These are phyloP conservation scores for Curvularia hawaiiensis DNA, from an alignment of 2,329 filamentous ascomycete species.

Conservation along the genomic window DNA sequence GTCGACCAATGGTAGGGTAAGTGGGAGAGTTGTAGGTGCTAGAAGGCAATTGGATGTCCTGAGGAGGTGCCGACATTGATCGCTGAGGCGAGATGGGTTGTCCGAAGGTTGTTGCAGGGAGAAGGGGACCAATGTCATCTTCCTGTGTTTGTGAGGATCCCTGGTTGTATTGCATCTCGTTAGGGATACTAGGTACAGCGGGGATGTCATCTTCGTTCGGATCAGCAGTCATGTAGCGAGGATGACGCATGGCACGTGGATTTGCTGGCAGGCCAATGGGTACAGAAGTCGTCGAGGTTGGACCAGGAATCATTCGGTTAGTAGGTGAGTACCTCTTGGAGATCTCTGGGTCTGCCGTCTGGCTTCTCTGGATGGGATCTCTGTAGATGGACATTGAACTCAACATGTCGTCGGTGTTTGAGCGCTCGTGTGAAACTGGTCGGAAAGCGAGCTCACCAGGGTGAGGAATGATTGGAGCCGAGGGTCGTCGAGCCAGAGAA, in stretches of 20 bases:
- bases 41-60: constrained; percentile 43
- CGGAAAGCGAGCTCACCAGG: constrained; percentile 60
- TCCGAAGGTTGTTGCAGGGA: constrained; percentile 55
- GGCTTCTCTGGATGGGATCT: constrained; percentile 59
- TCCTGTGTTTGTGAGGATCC: constrained; percentile 36
- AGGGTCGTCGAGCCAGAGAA: constrained; percentile 76
- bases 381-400: constrained; percentile 43
- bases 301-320: constrained; percentile 38
- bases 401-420: constrained; percentile 50
- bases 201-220: constrained; percentile 57
- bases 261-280: constrained; percentile 85
- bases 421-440: constrained; percentile 41
- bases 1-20: constrained; percentile 34
- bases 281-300: constrained; percentile 56
- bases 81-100: constrained; percentile 47
- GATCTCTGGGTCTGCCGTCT: constrained; percentile 66
- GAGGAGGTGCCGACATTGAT: constrained; percentile 56
- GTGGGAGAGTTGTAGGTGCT: constrained; percentile 34
- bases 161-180: constrained; percentile 44
- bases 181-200: constrained; percentile 62
- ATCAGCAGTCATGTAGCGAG: constrained; percentile 68
- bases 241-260: constrained; percentile 86
- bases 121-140: constrained; percentile 53
- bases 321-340: constrained; percentile 47
- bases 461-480: constrained; percentile 78